Evolutionary conservation across 371 early-diverging fungal species (phyloP).

Genomic region (Sporodiniella umbellata): DNA sequence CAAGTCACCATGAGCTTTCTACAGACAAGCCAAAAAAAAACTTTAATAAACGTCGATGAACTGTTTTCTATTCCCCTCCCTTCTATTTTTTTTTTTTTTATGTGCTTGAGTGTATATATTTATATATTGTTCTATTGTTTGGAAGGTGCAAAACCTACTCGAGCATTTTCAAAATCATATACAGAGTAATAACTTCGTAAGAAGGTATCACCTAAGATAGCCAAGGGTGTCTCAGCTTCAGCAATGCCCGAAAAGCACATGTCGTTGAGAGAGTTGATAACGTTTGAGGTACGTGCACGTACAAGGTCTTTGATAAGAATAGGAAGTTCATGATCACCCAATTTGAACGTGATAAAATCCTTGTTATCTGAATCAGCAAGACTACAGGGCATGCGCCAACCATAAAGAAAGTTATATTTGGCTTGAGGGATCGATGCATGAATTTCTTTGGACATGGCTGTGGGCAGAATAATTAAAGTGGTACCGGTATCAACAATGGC

Average conservation of each 20-base stretch:
- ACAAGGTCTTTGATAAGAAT: slow-evolving; percentile 18
- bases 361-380: not conserved
- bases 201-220: slow-evolving; percentile 38
- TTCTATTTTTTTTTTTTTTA: slow-evolving; percentile 7
- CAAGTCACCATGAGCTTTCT: slow-evolving; percentile 5
- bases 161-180: slow-evolving; percentile 30
- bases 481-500: slow-evolving; percentile 56
- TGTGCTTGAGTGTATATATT: too few relatives aligned
- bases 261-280: slow-evolving; percentile 8
- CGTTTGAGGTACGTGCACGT: slow-evolving; percentile 23
- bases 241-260: slow-evolving; percentile 39
- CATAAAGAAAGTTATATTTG: slow-evolving; percentile 24
- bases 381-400: slow-evolving; percentile 49
- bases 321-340: slow-evolving; percentile 25
- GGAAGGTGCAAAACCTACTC: slow-evolving; percentile 31
- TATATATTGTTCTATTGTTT: slow-evolving; percentile 1
- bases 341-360: slow-evolving; percentile 12
- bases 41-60: slow-evolving; percentile 29
- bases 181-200: slow-evolving; percentile 36
- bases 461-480: slow-evolving; percentile 31
- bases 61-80: slow-evolving; percentile 38
- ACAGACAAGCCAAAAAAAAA: slow-evolving; percentile 28
- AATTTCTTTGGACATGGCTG: slow-evolving; percentile 30
- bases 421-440: slow-evolving; percentile 48
- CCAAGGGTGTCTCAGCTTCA: slow-evolving; percentile 21